A percentile compares a stretch with the other conserved stretches of the same genome.
These are phyloP conservation scores for Ascobolus immersus DNA, from an alignment of 495 filamentous ascomycete species.

Conservation along the genomic window DNA sequence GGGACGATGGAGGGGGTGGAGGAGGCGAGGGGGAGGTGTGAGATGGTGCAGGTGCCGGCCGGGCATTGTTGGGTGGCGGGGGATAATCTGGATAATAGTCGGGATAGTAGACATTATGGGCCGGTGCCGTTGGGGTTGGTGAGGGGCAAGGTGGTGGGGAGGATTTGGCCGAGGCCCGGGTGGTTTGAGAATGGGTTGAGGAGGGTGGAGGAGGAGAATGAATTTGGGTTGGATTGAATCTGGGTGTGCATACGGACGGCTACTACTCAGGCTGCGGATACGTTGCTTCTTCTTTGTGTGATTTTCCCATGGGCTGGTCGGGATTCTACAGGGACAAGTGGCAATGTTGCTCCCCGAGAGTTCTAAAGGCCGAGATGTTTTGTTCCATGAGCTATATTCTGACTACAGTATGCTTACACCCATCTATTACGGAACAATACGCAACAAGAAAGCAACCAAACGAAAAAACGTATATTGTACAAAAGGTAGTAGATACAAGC, in stretches of 20 bases:
- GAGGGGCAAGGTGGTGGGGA: slow-evolving; percentile 60
- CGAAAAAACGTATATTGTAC: not conserved
- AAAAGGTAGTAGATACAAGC: not conserved
- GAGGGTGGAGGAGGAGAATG: slow-evolving; percentile 1
- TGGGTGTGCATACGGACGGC: not conserved
- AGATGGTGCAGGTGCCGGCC: slow-evolving; percentile 39
- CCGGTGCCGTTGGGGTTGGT: slow-evolving; percentile 65
- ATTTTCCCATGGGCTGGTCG: not conserved
- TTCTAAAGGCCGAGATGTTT: too few relatives aligned
- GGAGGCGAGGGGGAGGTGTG: slow-evolving; percentile 2
- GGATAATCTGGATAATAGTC: slow-evolving; percentile 59
- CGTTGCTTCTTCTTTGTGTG: not conserved
- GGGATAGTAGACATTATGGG: slow-evolving; percentile 67
- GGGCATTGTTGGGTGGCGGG: slow-evolving; percentile 77
- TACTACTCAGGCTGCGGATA: not conserved
- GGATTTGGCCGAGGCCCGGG: slow-evolving; percentile 8
- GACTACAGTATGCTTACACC: slow-evolving; percentile 1
- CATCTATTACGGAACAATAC: slow-evolving; percentile 1
- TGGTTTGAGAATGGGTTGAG: slow-evolving; percentile 9
- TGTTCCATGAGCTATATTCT: too few relatives aligned
- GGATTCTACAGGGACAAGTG: not conserved
- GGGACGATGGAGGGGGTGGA: not conserved
- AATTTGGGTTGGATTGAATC: not conserved
- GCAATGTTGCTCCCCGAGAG: not conserved
- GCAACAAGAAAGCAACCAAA: not conserved